Percentiles rank a stretch among this genome's conserved stretches.
phyloP scores from a whole-genome alignment of 2,329 filamentous ascomycete genomes.

The Rutstroemia sp. region DNA sequence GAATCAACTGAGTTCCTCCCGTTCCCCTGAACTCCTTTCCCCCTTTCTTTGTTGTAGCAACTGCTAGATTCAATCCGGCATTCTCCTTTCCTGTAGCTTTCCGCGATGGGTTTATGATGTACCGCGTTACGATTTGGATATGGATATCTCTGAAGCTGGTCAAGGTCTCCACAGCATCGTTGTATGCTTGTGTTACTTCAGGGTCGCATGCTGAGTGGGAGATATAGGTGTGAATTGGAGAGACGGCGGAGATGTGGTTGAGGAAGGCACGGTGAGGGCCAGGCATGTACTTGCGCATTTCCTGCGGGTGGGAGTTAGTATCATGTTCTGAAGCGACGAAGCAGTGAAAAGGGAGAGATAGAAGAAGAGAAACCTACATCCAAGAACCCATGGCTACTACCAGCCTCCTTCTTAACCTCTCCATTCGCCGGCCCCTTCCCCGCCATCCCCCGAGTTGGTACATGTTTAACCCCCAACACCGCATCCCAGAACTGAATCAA shows the following conservation, averaged over 20 bases:
- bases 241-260: constrained; percentile 57
- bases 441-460: constrained; percentile 25
- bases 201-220: constrained; percentile 34
- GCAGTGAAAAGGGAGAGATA: background rate
- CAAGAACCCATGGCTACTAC: constrained; percentile 16
- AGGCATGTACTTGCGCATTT: constrained; percentile 89
- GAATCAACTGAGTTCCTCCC: constrained; percentile 78
- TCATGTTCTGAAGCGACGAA: background rate
- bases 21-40: constrained; percentile 59
- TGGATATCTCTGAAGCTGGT: constrained; percentile 75
- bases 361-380: constrained; percentile 10
- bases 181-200: constrained; percentile 55
- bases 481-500: constrained; percentile 92
- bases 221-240: constrained; percentile 68
- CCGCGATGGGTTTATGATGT: constrained; percentile 75
- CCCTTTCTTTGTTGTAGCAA: constrained; percentile 21
- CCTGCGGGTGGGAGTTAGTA: constrained; percentile 25
- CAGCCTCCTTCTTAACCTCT: constrained; percentile 10
- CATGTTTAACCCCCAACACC: constrained; percentile 75
- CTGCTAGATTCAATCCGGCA: constrained; percentile 34
- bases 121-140: constrained; percentile 81
- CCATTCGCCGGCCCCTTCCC: background rate
- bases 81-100: constrained; percentile 36
- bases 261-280: constrained; percentile 75
- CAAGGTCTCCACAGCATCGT: constrained; percentile 67